These are phyloP conservation scores for Jamesozyma rosinii DNA, from an alignment of 805 yeast genomes.

Conservation along the genomic window DNA sequence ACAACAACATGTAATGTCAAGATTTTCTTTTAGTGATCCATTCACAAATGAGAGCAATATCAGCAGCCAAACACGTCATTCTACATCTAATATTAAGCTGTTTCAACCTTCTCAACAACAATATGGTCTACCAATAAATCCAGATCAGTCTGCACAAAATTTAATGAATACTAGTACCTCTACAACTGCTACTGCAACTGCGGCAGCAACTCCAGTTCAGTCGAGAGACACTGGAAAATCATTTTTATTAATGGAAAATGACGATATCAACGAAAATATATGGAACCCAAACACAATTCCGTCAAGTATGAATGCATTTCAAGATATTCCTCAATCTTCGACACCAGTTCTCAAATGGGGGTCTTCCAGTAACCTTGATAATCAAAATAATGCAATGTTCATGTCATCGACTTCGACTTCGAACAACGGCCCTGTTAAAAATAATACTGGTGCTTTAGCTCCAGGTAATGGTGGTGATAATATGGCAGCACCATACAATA, in stretches of 20 bases:
- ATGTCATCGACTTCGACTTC: not conserved
- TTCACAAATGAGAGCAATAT: constrained; percentile 21
- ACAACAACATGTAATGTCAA: constrained; percentile 35
- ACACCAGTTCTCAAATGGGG: constrained; percentile 29
- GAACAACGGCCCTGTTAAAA: not conserved
- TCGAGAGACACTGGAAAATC: constrained; percentile 35
- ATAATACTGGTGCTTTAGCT: not conserved
- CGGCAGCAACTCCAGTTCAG: not conserved
- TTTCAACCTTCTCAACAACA: constrained; percentile 7
- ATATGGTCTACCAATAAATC: not conserved
- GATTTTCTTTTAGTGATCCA: constrained; percentile 55
- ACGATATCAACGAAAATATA: constrained; percentile 28
- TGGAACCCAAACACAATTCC: constrained; percentile 30
- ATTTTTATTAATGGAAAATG: constrained; percentile 33
- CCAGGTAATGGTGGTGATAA: not conserved
- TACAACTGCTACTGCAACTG: not conserved
- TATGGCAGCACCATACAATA: not conserved
- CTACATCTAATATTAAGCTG: not conserved
- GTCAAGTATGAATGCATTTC: constrained; percentile 14
- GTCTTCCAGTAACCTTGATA: constrained; percentile 2
- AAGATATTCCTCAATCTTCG: constrained; percentile 15
- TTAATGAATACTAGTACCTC: not conserved
- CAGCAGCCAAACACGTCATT: not conserved
- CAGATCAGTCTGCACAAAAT: not conserved
- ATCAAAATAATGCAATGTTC: not conserved